phyloP scores from a whole-genome alignment of 2,329 filamentous ascomycete genomes.

The Thielaviopsis punctulata region DNA sequence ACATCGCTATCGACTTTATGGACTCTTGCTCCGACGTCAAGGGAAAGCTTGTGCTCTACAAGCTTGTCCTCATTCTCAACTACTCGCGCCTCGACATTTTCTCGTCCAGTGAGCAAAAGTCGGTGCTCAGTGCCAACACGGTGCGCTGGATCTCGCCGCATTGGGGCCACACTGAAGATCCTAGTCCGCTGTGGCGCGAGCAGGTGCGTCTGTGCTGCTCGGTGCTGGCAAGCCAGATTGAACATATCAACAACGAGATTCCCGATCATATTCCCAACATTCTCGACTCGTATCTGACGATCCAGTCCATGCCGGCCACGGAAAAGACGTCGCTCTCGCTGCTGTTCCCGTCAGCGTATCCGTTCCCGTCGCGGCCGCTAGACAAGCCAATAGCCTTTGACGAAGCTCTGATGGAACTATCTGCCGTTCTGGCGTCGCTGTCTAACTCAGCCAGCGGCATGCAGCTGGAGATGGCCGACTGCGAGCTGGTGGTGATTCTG shows the following conservation, averaged over 20 bases:
- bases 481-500: conserved; percentile 58
- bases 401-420: conserved; percentile 75
- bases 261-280: conserved; percentile 84
- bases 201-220: conserved; percentile 90
- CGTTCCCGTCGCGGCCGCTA: conserved; percentile 61
- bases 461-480: conserved; percentile 55
- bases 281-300: conserved; percentile 69
- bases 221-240: conserved; percentile 71
- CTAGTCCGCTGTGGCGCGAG: conserved; percentile 76
- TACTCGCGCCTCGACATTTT: conserved; percentile 74
- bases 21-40: conserved; percentile 77
- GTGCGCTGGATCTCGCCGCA: conserved; percentile 83
- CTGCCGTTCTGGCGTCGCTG: conserved; percentile 68
- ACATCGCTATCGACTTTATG: conserved; percentile 84
- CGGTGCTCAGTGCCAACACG: conserved; percentile 61
- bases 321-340: conserved; percentile 58
- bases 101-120: conserved; percentile 55
- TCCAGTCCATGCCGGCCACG: conserved; percentile 39
- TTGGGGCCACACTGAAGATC: conserved; percentile 61
- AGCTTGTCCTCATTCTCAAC: conserved; percentile 82
- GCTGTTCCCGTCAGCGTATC: conserved; percentile 77
- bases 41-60: conserved; percentile 82
- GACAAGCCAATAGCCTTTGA: conserved; percentile 50
- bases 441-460: conserved; percentile 53
- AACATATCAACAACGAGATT: conserved; percentile 61